Conservation (phyloP, 768 basidiomycete genomes). For the Amanita exitialis region DNA sequence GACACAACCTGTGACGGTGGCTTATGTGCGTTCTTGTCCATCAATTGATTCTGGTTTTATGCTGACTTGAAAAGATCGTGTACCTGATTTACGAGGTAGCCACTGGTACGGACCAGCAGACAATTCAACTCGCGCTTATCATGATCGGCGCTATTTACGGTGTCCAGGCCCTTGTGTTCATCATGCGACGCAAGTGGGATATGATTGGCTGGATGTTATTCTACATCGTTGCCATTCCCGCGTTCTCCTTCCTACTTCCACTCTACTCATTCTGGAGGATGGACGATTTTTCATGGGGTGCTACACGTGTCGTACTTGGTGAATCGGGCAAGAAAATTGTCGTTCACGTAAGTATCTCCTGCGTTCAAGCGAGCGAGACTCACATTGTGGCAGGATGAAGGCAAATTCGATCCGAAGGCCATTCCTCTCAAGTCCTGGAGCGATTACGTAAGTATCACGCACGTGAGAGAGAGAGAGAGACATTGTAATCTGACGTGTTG, state of each 20-base stretch:
- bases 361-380: background rate
- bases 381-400: slow-evolving; percentile 65
- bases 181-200: slow-evolving; percentile 93
- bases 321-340: slow-evolving; percentile 94
- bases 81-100: slow-evolving; percentile 81
- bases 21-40: slow-evolving; percentile 55
- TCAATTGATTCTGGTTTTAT: background rate
- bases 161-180: slow-evolving; percentile 85
- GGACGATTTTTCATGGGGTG: slow-evolving; percentile 98
- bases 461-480: background rate
- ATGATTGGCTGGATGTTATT: slow-evolving; percentile 98
- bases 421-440: slow-evolving; percentile 97
- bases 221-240: slow-evolving; percentile 91
- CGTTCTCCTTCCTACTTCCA: slow-evolving; percentile 88
- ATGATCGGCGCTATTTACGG: slow-evolving; percentile 95
- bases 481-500: background rate
- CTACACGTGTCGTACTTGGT: slow-evolving; percentile 85
- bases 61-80: slow-evolving; percentile 47
- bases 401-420: slow-evolving; percentile 87
- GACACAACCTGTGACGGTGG: slow-evolving; percentile 78
- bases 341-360: slow-evolving; percentile 61
- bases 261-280: slow-evolving; percentile 96
- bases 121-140: slow-evolving; percentile 78
- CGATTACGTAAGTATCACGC: slow-evolving; percentile 61
- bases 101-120: slow-evolving; percentile 42